Evolutionary conservation across 2,329 filamentous ascomycete genomes (phyloP), one percentile per base, ranked within the genome.

Genomic region (Trichoderma koningiopsis): DNA sequence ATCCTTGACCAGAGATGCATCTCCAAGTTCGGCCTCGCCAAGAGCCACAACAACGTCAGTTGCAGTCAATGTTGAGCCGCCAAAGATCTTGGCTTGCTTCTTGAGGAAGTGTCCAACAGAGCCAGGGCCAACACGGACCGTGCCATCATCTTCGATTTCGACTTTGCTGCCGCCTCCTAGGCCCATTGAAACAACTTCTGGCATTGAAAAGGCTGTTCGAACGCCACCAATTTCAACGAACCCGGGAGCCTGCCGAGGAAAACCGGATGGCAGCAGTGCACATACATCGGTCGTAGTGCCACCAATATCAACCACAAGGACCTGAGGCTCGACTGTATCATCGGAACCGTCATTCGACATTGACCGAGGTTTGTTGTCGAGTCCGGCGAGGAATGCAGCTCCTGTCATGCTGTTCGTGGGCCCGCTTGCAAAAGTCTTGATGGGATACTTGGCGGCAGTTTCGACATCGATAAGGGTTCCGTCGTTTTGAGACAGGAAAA

Each of bases 211-310:
- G 19, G 87, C 87, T 52, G 87, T 88, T 16, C 86, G 80, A 0
- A 89, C 86, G 1, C 87, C 87, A 2, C 83, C 86, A 5, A 90
- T 80, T 67, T 87, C 84, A 11, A 86, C 85, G 65, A 86, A 89
- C 0, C 85, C 85, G 0, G 86, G 83, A 4, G 88, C 86, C 71
- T 89, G 87, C 24, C 87, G 82, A 0, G 88, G 88, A 58, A 89
- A 89, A 0, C 88, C 88, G 2, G 84, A 87, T 0, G 86, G 83
- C 1, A 88, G 79, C 2, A 90, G 76, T 0, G 86, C 81, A 31
- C 87, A 87, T 10, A 89, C 84, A 75, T 90, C 88, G 2, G 86
- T 87, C 0, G 87, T 89, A 0, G 88, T 89, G 19, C 87, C 87
- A 8, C 88, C 87, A 33, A 89, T 83, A 72, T 89, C 87, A 2